These are phyloP conservation scores for Setaria viridis DNA, from an alignment of 202 grass and related monocot genomes.

Conservation along the genomic window DNA sequence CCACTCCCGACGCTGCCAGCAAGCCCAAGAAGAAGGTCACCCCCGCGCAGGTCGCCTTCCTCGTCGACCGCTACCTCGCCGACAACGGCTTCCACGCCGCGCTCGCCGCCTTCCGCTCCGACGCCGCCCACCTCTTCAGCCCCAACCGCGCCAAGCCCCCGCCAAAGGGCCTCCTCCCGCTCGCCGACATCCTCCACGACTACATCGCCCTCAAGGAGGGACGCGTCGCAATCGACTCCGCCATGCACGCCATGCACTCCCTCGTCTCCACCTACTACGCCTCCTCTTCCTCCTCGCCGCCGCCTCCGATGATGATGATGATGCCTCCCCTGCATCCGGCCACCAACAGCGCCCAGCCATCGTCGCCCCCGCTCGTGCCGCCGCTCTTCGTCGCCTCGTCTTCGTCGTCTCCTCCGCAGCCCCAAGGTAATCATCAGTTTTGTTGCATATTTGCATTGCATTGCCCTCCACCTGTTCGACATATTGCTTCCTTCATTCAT, in stretches of 20 bases:
- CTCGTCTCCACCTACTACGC: constrained; percentile 68
- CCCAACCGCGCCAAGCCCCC: constrained; percentile 24
- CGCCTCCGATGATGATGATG: neutral
- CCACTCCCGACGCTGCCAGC: constrained; percentile 21
- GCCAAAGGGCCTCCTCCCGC: constrained; percentile 70
- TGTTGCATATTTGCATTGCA: neutral
- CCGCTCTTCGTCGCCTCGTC: constrained; percentile 38
- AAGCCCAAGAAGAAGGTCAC: constrained; percentile 62
- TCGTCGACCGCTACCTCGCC: constrained; percentile 86
- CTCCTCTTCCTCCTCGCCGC: neutral
- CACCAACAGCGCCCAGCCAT: constrained; percentile 27
- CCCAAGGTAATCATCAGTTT: neutral
- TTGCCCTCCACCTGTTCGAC: constrained; percentile 31
- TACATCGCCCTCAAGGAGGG: constrained; percentile 89
- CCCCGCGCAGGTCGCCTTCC: constrained; percentile 80
- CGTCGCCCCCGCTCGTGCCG: constrained; percentile 69
- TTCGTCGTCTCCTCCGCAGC: constrained; percentile 23
- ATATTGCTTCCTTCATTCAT: neutral
- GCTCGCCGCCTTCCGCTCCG: constrained; percentile 77
- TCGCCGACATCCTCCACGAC: constrained; percentile 83
- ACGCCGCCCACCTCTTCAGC: constrained; percentile 61
- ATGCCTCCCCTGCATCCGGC: neutral
- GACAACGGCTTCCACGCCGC: constrained; percentile 67
- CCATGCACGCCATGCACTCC: constrained; percentile 67
- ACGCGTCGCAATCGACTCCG: constrained; percentile 60